Evolutionary conservation across 2,329 filamentous ascomycete genomes (phyloP), one percentile per base, ranked within the genome.

Genomic region (Colletotrichum liaoningense): DNA sequence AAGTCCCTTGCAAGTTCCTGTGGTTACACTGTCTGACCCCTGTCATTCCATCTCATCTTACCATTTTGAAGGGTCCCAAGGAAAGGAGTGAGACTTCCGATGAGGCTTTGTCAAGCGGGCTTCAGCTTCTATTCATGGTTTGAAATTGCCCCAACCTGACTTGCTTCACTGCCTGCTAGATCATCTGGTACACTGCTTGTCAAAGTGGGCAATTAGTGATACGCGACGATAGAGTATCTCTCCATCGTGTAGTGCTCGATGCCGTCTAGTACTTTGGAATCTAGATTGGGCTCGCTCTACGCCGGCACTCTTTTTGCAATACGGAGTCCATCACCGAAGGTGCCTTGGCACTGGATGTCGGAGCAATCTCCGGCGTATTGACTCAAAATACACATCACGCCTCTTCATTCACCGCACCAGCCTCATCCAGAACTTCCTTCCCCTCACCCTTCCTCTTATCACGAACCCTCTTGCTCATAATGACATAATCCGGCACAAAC

Each of bases 401-500:
- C n/a, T 26, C 22, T 14, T 58, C 54, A 19, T 22, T 35, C 30
- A 57, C 16, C 26, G 7, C 28, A 19, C 16, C 57, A 6, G 1
- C 57, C n/a, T 16, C 7, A 22, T 60, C 22, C 26, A 4, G 22
- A 14, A 22, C 24, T 9, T 22, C 52, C 28, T 3, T 46, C 3
- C 6, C 28, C 24, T 33, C 52, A 16, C 19, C 35, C n/a, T 28
- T 46, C 64, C 33, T 42, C 69, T 30, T 67, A 63, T 33, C 46
- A 11, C 59, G 77, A 54, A 86, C 81, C 54, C 74, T 70, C 76
- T 88, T 88, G 79, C 89, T 92, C 79, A 93, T 78, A 72, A 93
- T 92, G 42, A 88, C 81, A 82, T 92, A 92, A 74, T 91, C 89
- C 0, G 88, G 86, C 67, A 83, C 83, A 55, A 89, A 84, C 19